A percentile compares a stretch with the other conserved stretches of the same genome.
Evolutionary conservation across 345 rosid genomes (phyloP).

Genomic region (Populus davidiana): DNA sequence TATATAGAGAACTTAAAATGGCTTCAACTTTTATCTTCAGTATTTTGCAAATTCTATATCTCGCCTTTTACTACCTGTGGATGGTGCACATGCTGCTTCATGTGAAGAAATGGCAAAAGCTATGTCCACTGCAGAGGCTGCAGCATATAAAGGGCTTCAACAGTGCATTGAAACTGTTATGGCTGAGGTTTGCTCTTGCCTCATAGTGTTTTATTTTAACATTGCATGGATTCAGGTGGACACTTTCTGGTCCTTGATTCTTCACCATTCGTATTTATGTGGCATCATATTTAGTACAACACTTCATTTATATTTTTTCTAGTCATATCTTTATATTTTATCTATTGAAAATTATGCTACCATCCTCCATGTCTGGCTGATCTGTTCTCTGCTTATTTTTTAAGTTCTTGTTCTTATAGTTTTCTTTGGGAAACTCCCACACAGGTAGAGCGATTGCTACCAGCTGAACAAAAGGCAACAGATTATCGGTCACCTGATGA

Average conservation of each 20-base stretch:
- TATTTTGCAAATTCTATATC: conserved; percentile 95
- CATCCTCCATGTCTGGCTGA: background rate
- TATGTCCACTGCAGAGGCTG: conserved; percentile 95
- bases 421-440: conserved; percentile 15
- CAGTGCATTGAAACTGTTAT: conserved; percentile 99
- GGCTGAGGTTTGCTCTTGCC: conserved; percentile 74
- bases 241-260: background rate
- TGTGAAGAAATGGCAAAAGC: conserved; percentile 99
- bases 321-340: background rate
- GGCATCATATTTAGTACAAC: background rate
- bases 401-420: background rate
- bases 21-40: conserved; percentile 34
- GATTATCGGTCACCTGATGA: conserved; percentile 94
- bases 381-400: background rate
- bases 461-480: conserved; percentile 90
- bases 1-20: background rate
- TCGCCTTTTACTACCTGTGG: conserved; percentile 92
- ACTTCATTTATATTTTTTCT: background rate
- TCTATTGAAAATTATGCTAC: background rate
- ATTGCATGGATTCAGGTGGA: background rate
- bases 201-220: conserved; percentile 7
- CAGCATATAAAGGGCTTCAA: conserved; percentile 98
- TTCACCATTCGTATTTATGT: background rate
- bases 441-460: conserved; percentile 88
- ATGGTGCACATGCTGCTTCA: conserved; percentile 96